Evolutionary conservation across 192 early-diverging fungal species (phyloP).

Genomic region (Podochytrium sp.): DNA sequence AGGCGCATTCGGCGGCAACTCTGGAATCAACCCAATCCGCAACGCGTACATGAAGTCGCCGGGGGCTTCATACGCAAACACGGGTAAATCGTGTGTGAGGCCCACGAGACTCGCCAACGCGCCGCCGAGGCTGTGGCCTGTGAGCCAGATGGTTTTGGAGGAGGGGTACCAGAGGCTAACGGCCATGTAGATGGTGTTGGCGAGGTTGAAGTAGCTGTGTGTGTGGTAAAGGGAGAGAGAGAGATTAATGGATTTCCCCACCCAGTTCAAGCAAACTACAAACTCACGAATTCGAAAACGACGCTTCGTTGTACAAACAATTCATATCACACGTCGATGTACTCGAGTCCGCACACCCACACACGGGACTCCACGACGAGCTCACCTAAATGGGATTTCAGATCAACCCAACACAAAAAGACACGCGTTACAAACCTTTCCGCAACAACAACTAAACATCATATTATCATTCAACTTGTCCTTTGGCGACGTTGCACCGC

Average conservation of each 20-base stretch:
- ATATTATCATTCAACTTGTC: slow-evolving; percentile 80
- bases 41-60: slow-evolving; percentile 79
- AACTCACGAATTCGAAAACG: slow-evolving; percentile 24
- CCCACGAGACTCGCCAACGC: slow-evolving; percentile 74
- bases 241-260: not conserved
- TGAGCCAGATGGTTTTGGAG: slow-evolving; percentile 71
- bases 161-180: slow-evolving; percentile 67
- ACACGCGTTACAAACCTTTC: slow-evolving; percentile 57
- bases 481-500: slow-evolving; percentile 36
- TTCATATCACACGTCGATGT: slow-evolving; percentile 34
- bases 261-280: not conserved
- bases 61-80: slow-evolving; percentile 81
- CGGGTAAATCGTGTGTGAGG: slow-evolving; percentile 82
- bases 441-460: slow-evolving; percentile 97
- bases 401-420: not conserved
- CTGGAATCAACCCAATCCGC: slow-evolving; percentile 77
- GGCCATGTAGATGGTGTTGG: slow-evolving; percentile 72
- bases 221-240: not conserved
- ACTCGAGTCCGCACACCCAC: slow-evolving; percentile 65
- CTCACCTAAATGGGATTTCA: slow-evolving; percentile 5
- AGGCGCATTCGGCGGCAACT: slow-evolving; percentile 23
- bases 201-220: slow-evolving; percentile 65
- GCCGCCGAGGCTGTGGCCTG: slow-evolving; percentile 71
- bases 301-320: slow-evolving; percentile 31
- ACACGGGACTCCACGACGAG: slow-evolving; percentile 81